Conservation (phyloP, 495 filamentous ascomycete species). For the Penicillium longicatenatum region DNA sequence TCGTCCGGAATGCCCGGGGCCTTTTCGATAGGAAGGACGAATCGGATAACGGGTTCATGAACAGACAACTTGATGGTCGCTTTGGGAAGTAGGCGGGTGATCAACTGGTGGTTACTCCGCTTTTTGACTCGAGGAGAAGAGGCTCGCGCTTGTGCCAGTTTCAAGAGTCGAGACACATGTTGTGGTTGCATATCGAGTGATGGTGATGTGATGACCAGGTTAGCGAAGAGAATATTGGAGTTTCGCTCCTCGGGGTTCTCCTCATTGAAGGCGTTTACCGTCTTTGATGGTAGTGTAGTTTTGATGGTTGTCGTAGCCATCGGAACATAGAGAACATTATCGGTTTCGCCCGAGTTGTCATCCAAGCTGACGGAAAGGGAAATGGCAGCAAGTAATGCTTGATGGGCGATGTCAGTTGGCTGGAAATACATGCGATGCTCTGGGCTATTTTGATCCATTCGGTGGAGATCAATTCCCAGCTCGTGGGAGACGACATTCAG, state of each 20-base stretch:
- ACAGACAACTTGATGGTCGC: slow-evolving; percentile 93
- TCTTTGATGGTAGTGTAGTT: slow-evolving; percentile 94
- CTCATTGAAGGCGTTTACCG: slow-evolving; percentile 75
- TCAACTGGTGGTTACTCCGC: slow-evolving; percentile 61
- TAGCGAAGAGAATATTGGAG: slow-evolving; percentile 93
- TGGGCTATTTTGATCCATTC: slow-evolving; percentile 89
- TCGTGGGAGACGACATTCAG: slow-evolving; percentile 94
- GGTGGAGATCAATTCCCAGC: slow-evolving; percentile 87
- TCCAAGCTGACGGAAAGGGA: slow-evolving; percentile 91
- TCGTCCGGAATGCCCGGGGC: slow-evolving; percentile 61
- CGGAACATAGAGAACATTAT: slow-evolving; percentile 88
- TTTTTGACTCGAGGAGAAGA: slow-evolving; percentile 50
- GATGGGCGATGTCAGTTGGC: slow-evolving; percentile 87
- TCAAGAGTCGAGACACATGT: slow-evolving; percentile 82
- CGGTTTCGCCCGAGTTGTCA: slow-evolving; percentile 79
- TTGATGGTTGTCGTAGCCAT: slow-evolving; percentile 97
- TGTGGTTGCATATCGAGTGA: slow-evolving; percentile 94
- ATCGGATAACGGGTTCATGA: slow-evolving; percentile 91
- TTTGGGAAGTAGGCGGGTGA: slow-evolving; percentile 92
- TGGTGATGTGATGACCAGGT: slow-evolving; percentile 92
- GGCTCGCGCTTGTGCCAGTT: slow-evolving; percentile 64
- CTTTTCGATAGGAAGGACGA: slow-evolving; percentile 77
- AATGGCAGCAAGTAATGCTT: slow-evolving; percentile 88
- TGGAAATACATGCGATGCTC: slow-evolving; percentile 99
- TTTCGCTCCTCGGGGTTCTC: slow-evolving; percentile 83